Base-by-base conservation (phyloP, 1,284 basidiomycete genomes). In the Ceraceosorus guamensis region DNA sequence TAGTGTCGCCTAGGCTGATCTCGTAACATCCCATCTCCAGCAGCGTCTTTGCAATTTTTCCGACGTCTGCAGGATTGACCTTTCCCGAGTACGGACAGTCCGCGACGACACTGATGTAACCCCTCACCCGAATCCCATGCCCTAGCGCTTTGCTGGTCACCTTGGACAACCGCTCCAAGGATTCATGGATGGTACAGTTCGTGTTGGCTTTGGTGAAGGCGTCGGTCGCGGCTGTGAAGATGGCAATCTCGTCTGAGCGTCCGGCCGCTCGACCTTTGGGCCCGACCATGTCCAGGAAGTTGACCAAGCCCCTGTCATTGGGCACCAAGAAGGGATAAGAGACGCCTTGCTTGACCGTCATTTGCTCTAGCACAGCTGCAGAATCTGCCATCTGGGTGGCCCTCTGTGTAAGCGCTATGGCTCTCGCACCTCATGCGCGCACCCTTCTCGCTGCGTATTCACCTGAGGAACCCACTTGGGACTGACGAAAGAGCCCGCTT, bases 11-110 rank as follows among this genome's bases (percentile, higher is more conserved):
- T 34, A 96, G 78, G 62, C 87, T 88, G 50, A 96, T 84, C 74
- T 97, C 89, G 77, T 93, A 95, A 73, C 90, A 93, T 0, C 91
- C 92, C 87, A 95, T 92, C 57, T 90, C 84, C 4, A 85, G 66
- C 31, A 97, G 77, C 62, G 82, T 83, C 60, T 82, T 83, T 0
- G 87, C 80, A 10, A 95, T 84, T 18, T 85, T 82, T 46, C 85
- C 81, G 5, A 91, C 90, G 16, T 79, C 78, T 45, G 78, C 77
- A 1, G 83, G 83, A 57, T 86, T 84, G n/a, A 88, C 85, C 6
- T 79, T 79, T 1, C 92, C 92, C 18, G 85, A 82, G 76, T 87
- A 95, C 0, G 92, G 92, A 70, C 90, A 93, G 10, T 84, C 83
- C 3, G 67, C 66, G 55, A 92, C 84, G 41, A 87, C 86, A n/a